These are phyloP conservation scores for Apiospora phragmitis DNA, from an alignment of 2,329 filamentous ascomycete genomes.

Conservation along the genomic window DNA sequence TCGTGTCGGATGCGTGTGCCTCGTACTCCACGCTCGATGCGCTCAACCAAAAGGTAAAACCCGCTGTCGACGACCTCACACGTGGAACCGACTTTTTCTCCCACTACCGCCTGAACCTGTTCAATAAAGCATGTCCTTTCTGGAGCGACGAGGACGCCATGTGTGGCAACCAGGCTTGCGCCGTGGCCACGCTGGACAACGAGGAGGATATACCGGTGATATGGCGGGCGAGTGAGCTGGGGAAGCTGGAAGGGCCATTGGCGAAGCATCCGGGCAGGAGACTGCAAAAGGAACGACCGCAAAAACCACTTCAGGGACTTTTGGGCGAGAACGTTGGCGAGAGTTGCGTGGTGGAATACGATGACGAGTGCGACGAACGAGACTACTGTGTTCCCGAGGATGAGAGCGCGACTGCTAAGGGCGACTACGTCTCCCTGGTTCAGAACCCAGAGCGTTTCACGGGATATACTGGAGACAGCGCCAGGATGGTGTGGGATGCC, in stretches of 20 bases:
- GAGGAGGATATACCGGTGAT: conserved; percentile 90
- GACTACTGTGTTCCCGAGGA: conserved; percentile 98
- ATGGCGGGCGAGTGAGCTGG: conserved; percentile 89
- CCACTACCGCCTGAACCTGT: conserved; percentile 93
- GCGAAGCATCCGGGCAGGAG: conserved; percentile 84
- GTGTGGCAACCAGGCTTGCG: conserved; percentile 96
- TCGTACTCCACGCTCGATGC: conserved; percentile 88
- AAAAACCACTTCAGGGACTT: conserved; percentile 76
- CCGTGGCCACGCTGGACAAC: conserved; percentile 91
- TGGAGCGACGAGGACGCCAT: conserved; percentile 92
- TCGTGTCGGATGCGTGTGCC: conserved; percentile 91
- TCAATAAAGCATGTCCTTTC: conserved; percentile 92
- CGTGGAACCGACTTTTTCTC: conserved; percentile 95
- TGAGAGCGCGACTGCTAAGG: conserved; percentile 80
- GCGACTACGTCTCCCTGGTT: conserved; percentile 92
- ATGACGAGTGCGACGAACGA: conserved; percentile 93
- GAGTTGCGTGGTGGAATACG: conserved; percentile 95
- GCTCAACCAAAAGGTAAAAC: conserved; percentile 76
- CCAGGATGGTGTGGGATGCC: conserved; percentile 91
- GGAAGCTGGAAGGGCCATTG: conserved; percentile 87
- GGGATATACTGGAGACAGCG: conserved; percentile 82
- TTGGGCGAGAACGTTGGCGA: conserved; percentile 87
- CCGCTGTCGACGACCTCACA: conserved; percentile 78
- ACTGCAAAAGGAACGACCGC: conserved; percentile 68
- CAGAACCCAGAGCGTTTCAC: conserved; percentile 96